phyloP scores from a whole-genome alignment of 2,329 filamentous ascomycete species.

The Penicillium sp. region DNA sequence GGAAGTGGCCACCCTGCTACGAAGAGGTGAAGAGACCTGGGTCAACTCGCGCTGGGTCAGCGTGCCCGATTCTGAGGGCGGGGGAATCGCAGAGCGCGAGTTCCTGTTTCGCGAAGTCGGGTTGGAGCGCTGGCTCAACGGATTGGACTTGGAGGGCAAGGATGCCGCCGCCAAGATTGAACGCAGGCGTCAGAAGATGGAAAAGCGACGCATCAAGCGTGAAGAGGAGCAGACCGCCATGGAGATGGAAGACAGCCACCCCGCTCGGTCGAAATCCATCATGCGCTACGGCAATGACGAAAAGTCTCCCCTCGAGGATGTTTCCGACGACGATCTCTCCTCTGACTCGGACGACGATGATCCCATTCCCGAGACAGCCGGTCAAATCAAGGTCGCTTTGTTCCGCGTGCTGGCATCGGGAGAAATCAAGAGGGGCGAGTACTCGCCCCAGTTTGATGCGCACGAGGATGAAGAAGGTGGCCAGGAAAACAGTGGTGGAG shows the following conservation, averaged over 20 bases:
- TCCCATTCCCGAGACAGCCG: constrained; percentile 83
- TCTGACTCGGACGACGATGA: constrained; percentile 78
- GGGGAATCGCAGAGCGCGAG: constrained; percentile 91
- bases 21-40: constrained; percentile 96
- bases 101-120: constrained; percentile 97
- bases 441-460: constrained; percentile 95
- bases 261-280: constrained; percentile 55
- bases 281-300: constrained; percentile 80
- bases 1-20: constrained; percentile 89
- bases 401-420: constrained; percentile 94
- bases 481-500: constrained; percentile 58
- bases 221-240: constrained; percentile 56
- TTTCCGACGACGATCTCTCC: constrained; percentile 69
- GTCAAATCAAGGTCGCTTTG: constrained; percentile 97
- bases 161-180: constrained; percentile 82
- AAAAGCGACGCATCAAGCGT: constrained; percentile 81
- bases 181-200: constrained; percentile 66
- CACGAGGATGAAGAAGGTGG: constrained; percentile 88
- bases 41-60: constrained; percentile 98
- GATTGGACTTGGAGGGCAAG: constrained; percentile 89
- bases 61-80: constrained; percentile 85
- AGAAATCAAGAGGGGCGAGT: constrained; percentile 97
- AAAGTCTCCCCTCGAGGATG: constrained; percentile 70
- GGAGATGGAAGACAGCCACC: constrained; percentile 38
- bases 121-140: constrained; percentile 93